Base-by-base conservation (phyloP, 305 asterid species). In the Fraxinus sp. region DNA sequence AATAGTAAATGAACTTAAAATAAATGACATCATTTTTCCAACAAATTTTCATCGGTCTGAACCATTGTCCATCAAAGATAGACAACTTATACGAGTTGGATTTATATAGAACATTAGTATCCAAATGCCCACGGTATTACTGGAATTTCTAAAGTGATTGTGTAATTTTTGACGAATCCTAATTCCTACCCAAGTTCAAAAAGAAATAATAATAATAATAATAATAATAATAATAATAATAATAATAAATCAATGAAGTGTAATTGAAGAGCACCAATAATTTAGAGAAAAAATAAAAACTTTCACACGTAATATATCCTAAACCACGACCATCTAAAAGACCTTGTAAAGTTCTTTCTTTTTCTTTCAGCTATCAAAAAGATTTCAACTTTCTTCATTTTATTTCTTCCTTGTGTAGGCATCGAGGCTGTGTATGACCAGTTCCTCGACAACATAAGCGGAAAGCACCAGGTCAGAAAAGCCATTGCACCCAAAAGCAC, bases 281-380 rank as follows among this genome's bases (percentile, higher is more conserved):
- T 26, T 66, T 66, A 66, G 74, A 66, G n/a, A 3, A 24, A 9
- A 66, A 24, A 26, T 28, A 66, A 24, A 4, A 66, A 26, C 35
- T 24, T 66, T 28, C 36, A 66, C 37, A 36, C 10, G 41, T 20
- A 59, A 59, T 59, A 59, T 59, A 59, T 28, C 20, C n/a, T 13
- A 24, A 26, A 13, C 36, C 33, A 66, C 36, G 1, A 28, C 18
- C 20, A 66, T 66, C 74, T 28, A 66, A 24, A 66, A 66, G 18
- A 66, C 18, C 18, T 10, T 66, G 35, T 3, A 36, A 66, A 24
- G 37, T 10, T 26, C 24, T 26, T 24, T 66, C 74, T 26, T 66
- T 26, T 66, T 66, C 74, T 20, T 77, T 77, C 52, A 72, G 39
- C 43, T n/a, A 76, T 39, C 79, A 68, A 76, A 71, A 74, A 76